Evolutionary conservation across 129 eudicot species (phyloP), one percentile per base, ranked within the genome.

Genomic region (Ambrosia trifida): DNA sequence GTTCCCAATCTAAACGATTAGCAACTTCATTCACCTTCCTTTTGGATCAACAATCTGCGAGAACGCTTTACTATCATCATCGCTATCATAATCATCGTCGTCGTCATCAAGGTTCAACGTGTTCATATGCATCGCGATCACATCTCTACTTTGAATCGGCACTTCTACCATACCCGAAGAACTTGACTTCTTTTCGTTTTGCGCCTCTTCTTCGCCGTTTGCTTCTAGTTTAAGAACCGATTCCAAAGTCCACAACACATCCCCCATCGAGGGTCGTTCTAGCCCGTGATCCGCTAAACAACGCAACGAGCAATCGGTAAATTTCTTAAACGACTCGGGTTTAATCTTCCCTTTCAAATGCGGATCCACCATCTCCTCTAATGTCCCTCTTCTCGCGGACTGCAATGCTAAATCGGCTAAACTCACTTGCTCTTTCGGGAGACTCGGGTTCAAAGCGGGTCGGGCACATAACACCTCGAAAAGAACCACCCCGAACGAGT

Each of bases 261-360:
- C 96, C 4, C 96, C 96, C 96, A 89, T 86, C 1, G 93, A 84
- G 5, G 96, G 96, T 8, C 96, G 81, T 12, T 89, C 90, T 3
- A 68, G 13, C 38, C 93, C 93, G 7, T 89, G 88, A 66, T 89
- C 90, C 2, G 88, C 76, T 50, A 89, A 74, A 66, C 93, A 89
- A 76, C 80, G 80, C 20, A 62, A 73, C 3, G 96, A 88, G 31
- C 88, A 82, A 3, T 89, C 93, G 0, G 85, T 78, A 61, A 84
- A 89, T 69, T 82, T 86, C 59, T 82, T 80, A 66, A 84, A 76
- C 20, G 85, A 79, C 72, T 89, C 93, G 2, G 90, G 85, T 11
- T 44, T 58, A 18, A 89, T 84, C 44, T 82, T 83, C 20, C 93
- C 96, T 73, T 86, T 89, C 60, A 89, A 60, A 7, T 86, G 83